Base-by-base conservation (phyloP, 2,329 filamentous ascomycete species). In the Aplosporella prunicola region DNA sequence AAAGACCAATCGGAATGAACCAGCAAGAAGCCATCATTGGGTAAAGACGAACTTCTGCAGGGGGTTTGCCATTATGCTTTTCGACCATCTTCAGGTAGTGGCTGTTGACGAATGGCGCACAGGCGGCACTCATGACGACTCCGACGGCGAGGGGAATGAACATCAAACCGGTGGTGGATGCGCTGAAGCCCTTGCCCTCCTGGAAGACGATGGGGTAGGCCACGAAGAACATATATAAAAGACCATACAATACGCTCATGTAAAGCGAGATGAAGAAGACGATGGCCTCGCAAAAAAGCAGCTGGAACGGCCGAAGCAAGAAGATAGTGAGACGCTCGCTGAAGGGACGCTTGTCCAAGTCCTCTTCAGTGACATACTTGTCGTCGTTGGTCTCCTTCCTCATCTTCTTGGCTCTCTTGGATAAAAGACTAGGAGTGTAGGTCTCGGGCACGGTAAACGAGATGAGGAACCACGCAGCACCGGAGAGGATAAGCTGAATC, bases 381-480 rank as follows among this genome's bases (percentile, higher is more conserved):
- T 63, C 47, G 44, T 84, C 73, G 15, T 79, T 77, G 2, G 82
- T 81, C 20, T 76, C 59, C 53, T 79, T 75, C 35, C 86, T 74
- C 43, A 91, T 64, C 56, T 83, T 82, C 51, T 70, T 68, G 3
- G 87, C 87, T 9, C 85, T 73, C 20, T 63, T 63, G 35, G 74
- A 72, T 11, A 95, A 73, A 34, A 94, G 77, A 0, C 76, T 82
- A 0, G 87, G 85, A 0, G 85, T 79, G 56, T 91, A 93, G 0
- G 87, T 94, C 60, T 93, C 87, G 1, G 85, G 84, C 0, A 93
- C 80, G n/a, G 84, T 91, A 60, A 93, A 88, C 20, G 79, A 80
- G 58, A 91, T 87, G 43, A 89, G 56, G 13, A 81, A 43, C 76
- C 81, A 91, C 48, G 80, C 73, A 32, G 79, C 54, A 10, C 69